A percentile compares a stretch with the other conserved stretches of the same genome.
Evolutionary conservation across 2,329 filamentous ascomycete species (phyloP).

Genomic region (Stagonosporopsis chrysanthemi): DNA sequence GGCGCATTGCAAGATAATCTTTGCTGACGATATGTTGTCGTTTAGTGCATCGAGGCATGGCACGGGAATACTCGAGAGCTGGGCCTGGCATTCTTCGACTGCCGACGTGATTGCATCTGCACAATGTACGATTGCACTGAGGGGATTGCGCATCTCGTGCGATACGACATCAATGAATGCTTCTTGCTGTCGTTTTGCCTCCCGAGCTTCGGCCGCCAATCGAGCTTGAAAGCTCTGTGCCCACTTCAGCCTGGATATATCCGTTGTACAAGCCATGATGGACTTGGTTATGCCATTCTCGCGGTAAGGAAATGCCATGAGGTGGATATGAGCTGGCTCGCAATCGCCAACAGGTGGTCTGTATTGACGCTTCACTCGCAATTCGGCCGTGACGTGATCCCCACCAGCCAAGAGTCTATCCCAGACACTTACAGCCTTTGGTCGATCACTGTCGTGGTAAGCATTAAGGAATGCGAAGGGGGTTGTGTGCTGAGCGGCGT

Average conservation of each 20-base stretch:
- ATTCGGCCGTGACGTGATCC: conserved; percentile 37
- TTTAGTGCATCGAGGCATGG: conserved; percentile 37
- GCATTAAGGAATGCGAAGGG: conserved; percentile 36
- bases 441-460: conserved; percentile 38
- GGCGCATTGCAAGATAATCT: conserved; percentile 56
- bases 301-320: conserved; percentile 47
- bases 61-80: conserved; percentile 32
- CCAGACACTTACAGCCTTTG: conserved; percentile 37
- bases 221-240: conserved; percentile 49
- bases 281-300: conserved; percentile 39
- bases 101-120: conserved; percentile 53
- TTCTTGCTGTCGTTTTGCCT: conserved; percentile 51
- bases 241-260: conserved; percentile 51
- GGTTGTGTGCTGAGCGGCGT: conserved; percentile 24
- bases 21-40: conserved; percentile 46
- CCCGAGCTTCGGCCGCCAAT: conserved; percentile 47
- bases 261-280: conserved; percentile 50
- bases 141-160: conserved; percentile 57
- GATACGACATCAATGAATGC: conserved; percentile 51
- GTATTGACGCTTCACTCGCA: conserved; percentile 43
- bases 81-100: conserved; percentile 39
- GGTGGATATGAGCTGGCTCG: conserved; percentile 42
- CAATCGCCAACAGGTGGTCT: conserved; percentile 40
- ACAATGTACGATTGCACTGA: conserved; percentile 55
- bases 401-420: conserved; percentile 32